These are phyloP conservation scores for Naegleria lovaniensis DNA, from an alignment of 208 protist genomes.

Conservation along the genomic window DNA sequence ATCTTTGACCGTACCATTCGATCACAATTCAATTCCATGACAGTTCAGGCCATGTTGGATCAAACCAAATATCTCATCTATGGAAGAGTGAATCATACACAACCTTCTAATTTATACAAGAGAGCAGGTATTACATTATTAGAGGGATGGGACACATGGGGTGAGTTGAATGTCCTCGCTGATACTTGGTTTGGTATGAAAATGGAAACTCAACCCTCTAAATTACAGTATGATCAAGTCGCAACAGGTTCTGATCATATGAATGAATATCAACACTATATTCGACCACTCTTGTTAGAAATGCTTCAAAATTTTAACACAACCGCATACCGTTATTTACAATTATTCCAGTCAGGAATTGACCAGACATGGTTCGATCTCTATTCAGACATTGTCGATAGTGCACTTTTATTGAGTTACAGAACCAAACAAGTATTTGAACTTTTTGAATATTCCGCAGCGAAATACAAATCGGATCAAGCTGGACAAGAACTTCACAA, in stretches of 20 bases:
- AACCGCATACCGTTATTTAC: too few relatives aligned
- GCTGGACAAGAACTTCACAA: too few relatives aligned
- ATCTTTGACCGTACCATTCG: background rate
- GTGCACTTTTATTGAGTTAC: background rate
- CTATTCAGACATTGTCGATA: background rate
- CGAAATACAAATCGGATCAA: background rate
- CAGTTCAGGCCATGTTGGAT: background rate
- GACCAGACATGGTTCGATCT: too few relatives aligned
- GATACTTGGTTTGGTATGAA: background rate
- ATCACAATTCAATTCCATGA: background rate
- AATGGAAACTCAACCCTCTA: background rate
- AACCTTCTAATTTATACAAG: background rate
- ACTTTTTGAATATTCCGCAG: background rate
- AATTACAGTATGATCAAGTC: background rate
- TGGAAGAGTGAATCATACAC: background rate
- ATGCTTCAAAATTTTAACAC: too few relatives aligned
- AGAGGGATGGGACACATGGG: slow-evolving; percentile 19
- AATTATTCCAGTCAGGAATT: background rate
- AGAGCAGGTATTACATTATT: background rate
- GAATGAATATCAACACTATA: background rate
- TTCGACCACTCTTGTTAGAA: background rate
- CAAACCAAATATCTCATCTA: background rate
- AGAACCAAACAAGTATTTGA: background rate
- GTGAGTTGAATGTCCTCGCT: background rate
- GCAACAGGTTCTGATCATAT: background rate